Evolutionary conservation across 371 early-diverging fungal genomes (phyloP).

Genomic region (Nematocida sp.): DNA sequence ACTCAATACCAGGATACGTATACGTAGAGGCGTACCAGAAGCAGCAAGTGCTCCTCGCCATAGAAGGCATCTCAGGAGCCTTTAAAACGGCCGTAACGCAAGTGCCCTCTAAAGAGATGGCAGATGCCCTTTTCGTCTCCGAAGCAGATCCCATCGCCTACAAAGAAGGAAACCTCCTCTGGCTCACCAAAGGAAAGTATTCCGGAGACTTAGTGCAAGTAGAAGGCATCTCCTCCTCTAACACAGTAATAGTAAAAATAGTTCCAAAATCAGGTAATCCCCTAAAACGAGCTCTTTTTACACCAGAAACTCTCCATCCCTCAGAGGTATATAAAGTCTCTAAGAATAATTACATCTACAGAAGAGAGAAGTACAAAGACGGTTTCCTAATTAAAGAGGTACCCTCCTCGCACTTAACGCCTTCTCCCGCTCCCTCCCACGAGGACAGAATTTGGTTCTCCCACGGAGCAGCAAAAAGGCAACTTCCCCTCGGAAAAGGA

Average conservation of each 20-base stretch:
- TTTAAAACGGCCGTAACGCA: slow-evolving; percentile 71
- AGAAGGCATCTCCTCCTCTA: slow-evolving; percentile 48
- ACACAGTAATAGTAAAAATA: slow-evolving; percentile 73
- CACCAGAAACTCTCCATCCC: slow-evolving; percentile 54
- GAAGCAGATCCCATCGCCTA: slow-evolving; percentile 68
- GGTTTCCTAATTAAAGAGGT: slow-evolving; percentile 44
- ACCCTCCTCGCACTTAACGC: background rate
- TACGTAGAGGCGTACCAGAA: slow-evolving; percentile 84
- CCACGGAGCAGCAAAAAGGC: slow-evolving; percentile 7
- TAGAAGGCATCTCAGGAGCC: slow-evolving; percentile 73
- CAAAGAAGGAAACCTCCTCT: slow-evolving; percentile 78
- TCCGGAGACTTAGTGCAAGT: slow-evolving; percentile 85
- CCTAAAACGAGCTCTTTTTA: slow-evolving; percentile 58
- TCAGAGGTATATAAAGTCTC: slow-evolving; percentile 54
- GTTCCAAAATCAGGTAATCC: slow-evolving; percentile 80
- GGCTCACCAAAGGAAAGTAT: slow-evolving; percentile 86
- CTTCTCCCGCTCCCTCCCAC: background rate
- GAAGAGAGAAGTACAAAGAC: slow-evolving; percentile 74
- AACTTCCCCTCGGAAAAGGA: slow-evolving; percentile 7
- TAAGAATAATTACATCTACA: slow-evolving; percentile 71
- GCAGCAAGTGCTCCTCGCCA: slow-evolving; percentile 75
- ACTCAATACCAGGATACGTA: slow-evolving; percentile 82
- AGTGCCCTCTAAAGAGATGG: slow-evolving; percentile 89
- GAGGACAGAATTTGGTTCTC: slow-evolving; percentile 44
- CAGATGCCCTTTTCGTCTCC: slow-evolving; percentile 75